Evolutionary conservation across 495 filamentous ascomycete genomes (phyloP), one percentile per base, ranked within the genome.

Genomic region (Cetradonia linearis): DNA sequence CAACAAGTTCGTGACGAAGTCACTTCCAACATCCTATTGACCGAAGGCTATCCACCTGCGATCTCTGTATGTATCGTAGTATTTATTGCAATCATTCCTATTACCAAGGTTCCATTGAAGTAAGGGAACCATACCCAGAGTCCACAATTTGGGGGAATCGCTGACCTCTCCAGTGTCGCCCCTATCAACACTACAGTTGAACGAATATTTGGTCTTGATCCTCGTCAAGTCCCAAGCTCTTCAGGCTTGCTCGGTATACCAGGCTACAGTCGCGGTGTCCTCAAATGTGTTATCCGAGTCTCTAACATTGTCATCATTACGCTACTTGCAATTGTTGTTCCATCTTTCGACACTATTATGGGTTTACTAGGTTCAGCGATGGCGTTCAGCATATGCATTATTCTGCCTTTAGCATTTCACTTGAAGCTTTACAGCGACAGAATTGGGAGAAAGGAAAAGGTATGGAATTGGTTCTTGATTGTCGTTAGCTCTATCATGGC

Each of bases 71-170:
- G 88, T 62, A 89, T 97, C 66, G 86, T 88, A 44, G 71, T 86
- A 47, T 93, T 89, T 71, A 86, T 96, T 63, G 84, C 86, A 55
- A 89, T 97, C 66, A 95, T 98, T 62, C 93, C 93, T 5, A 74
- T 98, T 34, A 95, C 93, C 18, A 98, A 98, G 72, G 82, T 95
- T 27, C 93, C 93, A 20, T 74, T 98, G 55, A 96, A 96, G 80
- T 85, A 70, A 75, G 79, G 73, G 40, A 8, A 28, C 13, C 9
- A 10, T n/a, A 36, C 20, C 28, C 5, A 37, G 30, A 36, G 14
- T 14, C 25, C 28, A 47, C 10, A 65, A 56, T 30, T 42, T n/a
- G 31, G n/a, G 10, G 18, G 36, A 18, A 16, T 25, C 55, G 33
- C 55, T 52, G 14, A 54, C 25, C 14, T n/a, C 27, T 37, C 27